A percentile compares a stretch with the other conserved stretches of the same genome.
These are phyloP conservation scores for Megacollybia platyphylla DNA, from an alignment of 1,284 basidiomycete genomes.

Conservation along the genomic window DNA sequence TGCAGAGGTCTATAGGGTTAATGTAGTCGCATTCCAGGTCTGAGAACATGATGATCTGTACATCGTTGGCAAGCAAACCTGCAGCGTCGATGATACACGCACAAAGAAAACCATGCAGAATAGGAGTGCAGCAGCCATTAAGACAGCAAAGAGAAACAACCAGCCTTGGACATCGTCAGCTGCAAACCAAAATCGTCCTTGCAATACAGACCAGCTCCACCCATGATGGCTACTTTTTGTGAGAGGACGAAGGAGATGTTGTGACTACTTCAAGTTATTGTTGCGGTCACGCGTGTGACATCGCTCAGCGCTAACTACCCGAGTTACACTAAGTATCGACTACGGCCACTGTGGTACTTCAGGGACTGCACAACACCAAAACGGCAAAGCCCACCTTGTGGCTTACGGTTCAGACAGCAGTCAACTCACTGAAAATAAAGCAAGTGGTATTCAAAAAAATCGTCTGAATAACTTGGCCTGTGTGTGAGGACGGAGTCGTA, in stretches of 20 bases:
- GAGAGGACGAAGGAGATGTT: no score
- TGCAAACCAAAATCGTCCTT: not conserved
- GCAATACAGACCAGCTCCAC: conserved; percentile 10
- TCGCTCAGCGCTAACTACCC: no score
- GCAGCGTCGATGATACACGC: conserved; percentile 22
- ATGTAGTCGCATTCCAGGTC: conserved; percentile 98
- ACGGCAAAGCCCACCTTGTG: no score
- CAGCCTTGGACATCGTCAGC: conserved; percentile 46
- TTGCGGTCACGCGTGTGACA: no score
- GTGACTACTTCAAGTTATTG: no score
- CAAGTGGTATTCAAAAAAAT: not conserved
- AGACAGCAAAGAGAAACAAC: conserved; percentile 89
- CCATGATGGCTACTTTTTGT: conserved; percentile 6
- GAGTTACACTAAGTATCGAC: no score
- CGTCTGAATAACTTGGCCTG: not conserved
- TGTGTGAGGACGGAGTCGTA: not conserved
- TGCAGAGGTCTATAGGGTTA: conserved; percentile 99
- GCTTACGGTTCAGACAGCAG: no score
- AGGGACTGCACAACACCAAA: no score
- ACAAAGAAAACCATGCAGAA: conserved; percentile 99
- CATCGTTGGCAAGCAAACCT: conserved; percentile 3
- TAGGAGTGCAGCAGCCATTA: conserved; percentile 83
- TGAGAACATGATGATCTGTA: conserved; percentile 98
- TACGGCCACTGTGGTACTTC: no score
- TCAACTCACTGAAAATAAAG: no score